Evolutionary conservation across 306 rosid genomes (phyloP).

Genomic region (Dalbergia cultrata): DNA sequence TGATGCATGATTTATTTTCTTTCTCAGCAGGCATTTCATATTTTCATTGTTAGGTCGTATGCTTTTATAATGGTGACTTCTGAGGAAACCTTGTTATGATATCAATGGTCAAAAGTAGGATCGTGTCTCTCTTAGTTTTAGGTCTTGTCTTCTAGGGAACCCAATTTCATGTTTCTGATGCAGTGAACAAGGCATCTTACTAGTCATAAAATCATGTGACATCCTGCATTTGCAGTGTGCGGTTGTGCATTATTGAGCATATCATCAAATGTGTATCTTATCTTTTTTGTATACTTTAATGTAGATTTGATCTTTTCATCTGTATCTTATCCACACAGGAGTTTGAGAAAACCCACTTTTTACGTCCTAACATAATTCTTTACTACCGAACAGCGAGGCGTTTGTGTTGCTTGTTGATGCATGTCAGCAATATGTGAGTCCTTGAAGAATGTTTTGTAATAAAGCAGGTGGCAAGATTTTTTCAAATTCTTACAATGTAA

Average conservation of each 20-base stretch:
- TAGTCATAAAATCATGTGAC: background rate
- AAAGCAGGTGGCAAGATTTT: constrained; percentile 32
- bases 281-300: background rate
- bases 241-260: constrained; percentile 12
- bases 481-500: constrained; percentile 5
- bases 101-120: background rate
- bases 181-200: background rate
- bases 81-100: background rate
- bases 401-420: constrained; percentile 40
- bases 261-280: background rate
- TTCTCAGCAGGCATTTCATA: no score
- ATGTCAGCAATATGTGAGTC: constrained; percentile 32
- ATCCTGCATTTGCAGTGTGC: background rate
- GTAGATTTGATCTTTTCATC: background rate
- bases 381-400: constrained; percentile 40
- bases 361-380: constrained; percentile 23
- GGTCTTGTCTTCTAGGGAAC: constrained; percentile 1
- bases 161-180: background rate
- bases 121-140: constrained; percentile 1
- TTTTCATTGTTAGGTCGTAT: background rate
- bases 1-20: no score
- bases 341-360: background rate
- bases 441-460: constrained; percentile 43
- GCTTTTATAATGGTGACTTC: background rate
- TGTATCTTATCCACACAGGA: background rate